Evolutionary conservation across 1,284 basidiomycete genomes (phyloP).

Genomic region (Lignosus rhinocerotis): DNA sequence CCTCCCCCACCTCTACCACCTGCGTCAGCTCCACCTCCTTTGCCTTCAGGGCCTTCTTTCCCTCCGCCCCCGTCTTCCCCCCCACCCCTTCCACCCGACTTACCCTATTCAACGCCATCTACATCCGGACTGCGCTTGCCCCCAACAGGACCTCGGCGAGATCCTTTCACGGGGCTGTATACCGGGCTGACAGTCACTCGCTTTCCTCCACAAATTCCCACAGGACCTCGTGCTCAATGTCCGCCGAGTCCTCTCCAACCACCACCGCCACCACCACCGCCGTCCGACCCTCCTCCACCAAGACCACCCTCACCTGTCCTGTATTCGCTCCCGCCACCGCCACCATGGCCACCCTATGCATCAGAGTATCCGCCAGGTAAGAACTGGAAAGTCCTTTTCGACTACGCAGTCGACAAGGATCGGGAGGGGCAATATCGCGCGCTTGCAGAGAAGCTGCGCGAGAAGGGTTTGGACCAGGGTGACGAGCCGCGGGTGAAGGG

Average conservation of each 20-base stretch:
- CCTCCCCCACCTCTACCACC: constrained; percentile 21
- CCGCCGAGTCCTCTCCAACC: constrained; percentile 20
- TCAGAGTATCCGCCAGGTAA: constrained; percentile 47
- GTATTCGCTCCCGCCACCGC: constrained; percentile 41
- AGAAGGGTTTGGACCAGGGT: constrained; percentile 35
- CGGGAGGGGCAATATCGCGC: constrained; percentile 44
- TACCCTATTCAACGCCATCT: constrained; percentile 17
- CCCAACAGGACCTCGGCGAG: constrained; percentile 26
- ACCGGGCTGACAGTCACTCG: constrained; percentile 7
- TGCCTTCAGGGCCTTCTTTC: constrained; percentile 15
- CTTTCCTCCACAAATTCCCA: constrained; percentile 11
- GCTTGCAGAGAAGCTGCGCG: constrained; percentile 55
- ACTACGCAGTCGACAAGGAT: constrained; percentile 54
- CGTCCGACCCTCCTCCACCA: constrained; percentile 27
- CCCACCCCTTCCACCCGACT: constrained; percentile 22
- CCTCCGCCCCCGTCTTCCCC: constrained; percentile 20
- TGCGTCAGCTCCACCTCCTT: constrained; percentile 19
- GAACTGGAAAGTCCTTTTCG: constrained; percentile 63
- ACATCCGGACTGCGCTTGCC: constrained; percentile 17
- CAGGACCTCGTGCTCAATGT: constrained; percentile 11
- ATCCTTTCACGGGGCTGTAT: constrained; percentile 12
- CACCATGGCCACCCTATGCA: constrained; percentile 47
- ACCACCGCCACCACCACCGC: constrained; percentile 20
- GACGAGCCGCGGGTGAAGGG: constrained; percentile 52
- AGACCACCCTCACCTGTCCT: constrained; percentile 30